Evolutionary conservation across 116 monocot genomes (phyloP), one percentile per base, ranked within the genome.

Genomic region (Thalassia testudinum): DNA sequence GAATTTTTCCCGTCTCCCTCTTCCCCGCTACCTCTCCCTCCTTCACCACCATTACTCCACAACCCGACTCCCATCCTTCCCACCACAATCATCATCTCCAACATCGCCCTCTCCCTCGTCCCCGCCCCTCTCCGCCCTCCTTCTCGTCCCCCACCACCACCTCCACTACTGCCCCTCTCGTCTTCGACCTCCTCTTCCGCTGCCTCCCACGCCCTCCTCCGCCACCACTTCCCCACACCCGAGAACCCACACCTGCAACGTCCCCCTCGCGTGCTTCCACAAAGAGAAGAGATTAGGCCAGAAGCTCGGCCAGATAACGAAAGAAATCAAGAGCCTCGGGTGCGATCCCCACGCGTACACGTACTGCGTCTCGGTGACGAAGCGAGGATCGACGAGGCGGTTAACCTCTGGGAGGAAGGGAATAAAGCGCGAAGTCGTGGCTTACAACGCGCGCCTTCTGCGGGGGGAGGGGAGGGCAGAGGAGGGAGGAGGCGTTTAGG

Each of bases 361-460:
- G 5, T 78, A 66, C 53, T 66, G 57, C 21, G 68, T 24, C 45
- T 65, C 52, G 77, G 65, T 49, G 85, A 80, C 20, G 65, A 48
- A 8, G 65, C 62, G 10, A 45, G 55, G 56, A 13, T 74, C 12
- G 66, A 58, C 6, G 67, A 63, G 21, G 80, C 80, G 15, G 18
- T 22, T 38, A 27, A 21, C 6, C 26, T 77, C 14, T 85, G 66
- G 70, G 62, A 52, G 0, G 74, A 85, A 61, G 30, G 62, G 65
- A 11, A 67, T 76, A 20, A 52, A 68, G 50, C 63, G 65, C 0
- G 79, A 71, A n/a, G 34, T 68, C 24, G 47, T 60, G 21, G 61
- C 71, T 1, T 80, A 71, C 68, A 80, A 80, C 58, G 63, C 75
- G 65, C 18, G 72, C 71, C 1, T 72, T 68, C 37, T 75, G 74